phyloP scores from a whole-genome alignment of 352 stramenopile species.

The Pythium dissotocum region DNA sequence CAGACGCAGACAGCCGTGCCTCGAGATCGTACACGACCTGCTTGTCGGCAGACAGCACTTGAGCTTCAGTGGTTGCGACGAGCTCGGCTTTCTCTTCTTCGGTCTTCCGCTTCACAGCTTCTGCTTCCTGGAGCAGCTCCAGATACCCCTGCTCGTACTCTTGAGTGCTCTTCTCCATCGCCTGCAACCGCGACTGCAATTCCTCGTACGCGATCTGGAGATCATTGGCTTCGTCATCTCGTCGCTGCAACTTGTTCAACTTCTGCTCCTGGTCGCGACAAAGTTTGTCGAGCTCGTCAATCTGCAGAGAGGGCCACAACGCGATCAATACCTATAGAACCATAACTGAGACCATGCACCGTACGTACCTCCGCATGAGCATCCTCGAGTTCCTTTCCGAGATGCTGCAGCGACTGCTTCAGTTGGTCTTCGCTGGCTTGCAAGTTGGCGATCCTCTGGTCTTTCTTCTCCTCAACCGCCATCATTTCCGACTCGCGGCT shows the following conservation, averaged over 20 bases:
- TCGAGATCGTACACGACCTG: slow-evolving; percentile 70
- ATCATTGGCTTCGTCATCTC: slow-evolving; percentile 32
- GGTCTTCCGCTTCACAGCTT: slow-evolving; percentile 33
- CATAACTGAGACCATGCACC: not conserved
- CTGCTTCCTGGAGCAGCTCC: slow-evolving; percentile 45
- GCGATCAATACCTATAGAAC: not conserved
- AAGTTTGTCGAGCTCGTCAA: slow-evolving; percentile 41
- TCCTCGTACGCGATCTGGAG: slow-evolving; percentile 35
- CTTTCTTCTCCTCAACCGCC: slow-evolving; percentile 29
- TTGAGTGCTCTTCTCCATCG: slow-evolving; percentile 39
- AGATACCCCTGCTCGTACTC: slow-evolving; percentile 79
- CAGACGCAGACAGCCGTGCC: slow-evolving; percentile 43
- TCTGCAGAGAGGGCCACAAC: slow-evolving; percentile 28
- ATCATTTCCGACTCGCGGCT: slow-evolving; percentile 35
- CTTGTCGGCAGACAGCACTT: slow-evolving; percentile 49
- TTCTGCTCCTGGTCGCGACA: slow-evolving; percentile 42
- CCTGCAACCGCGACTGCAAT: slow-evolving; percentile 42
- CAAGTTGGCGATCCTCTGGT: slow-evolving; percentile 30
- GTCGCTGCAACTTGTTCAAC: slow-evolving; percentile 31
- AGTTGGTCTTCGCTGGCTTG: slow-evolving; percentile 35
- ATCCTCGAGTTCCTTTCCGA: slow-evolving; percentile 53
- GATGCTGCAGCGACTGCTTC: slow-evolving; percentile 40
- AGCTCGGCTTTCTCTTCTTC: slow-evolving; percentile 57
- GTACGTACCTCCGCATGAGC: slow-evolving; percentile 48
- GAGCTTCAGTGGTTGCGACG: slow-evolving; percentile 45